Evolutionary conservation across 1,284 basidiomycete genomes (phyloP).

Genomic region (Papiliotrema terrestris): DNA sequence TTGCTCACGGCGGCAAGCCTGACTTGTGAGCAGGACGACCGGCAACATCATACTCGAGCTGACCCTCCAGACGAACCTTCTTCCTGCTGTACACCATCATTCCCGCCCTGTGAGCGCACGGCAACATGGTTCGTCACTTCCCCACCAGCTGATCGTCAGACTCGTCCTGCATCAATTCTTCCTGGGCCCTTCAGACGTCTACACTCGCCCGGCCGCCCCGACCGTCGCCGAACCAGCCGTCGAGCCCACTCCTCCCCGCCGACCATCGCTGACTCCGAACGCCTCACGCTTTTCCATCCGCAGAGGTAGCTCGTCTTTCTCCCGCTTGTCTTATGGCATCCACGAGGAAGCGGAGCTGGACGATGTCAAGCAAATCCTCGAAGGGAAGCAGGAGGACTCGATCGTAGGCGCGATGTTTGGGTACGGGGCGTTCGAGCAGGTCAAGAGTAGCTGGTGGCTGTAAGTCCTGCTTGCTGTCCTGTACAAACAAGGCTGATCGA

Average conservation of each 20-base stretch:
- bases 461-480: constrained; percentile 8
- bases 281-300: not conserved
- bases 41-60: not conserved
- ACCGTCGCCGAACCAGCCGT: not conserved
- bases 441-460: constrained; percentile 45
- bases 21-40: constrained; percentile 11
- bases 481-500: not conserved
- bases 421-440: constrained; percentile 32
- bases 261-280: not conserved
- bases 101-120: constrained; percentile 40
- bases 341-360: constrained; percentile 23
- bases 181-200: constrained; percentile 29
- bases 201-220: constrained; percentile 12
- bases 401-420: constrained; percentile 45
- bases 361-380: constrained; percentile 20
- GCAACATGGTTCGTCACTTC: no score
- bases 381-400: constrained; percentile 25
- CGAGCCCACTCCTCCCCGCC: not conserved
- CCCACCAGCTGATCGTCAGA: constrained; percentile 9
- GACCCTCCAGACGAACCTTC: constrained; percentile 30
- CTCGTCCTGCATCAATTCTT: constrained; percentile 41
- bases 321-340: constrained; percentile 22
- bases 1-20: constrained; percentile 12
- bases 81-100: constrained; percentile 46
- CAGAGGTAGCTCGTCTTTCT: constrained; percentile 11